Evolutionary conservation across 345 rosid genomes (phyloP), one percentile per base, ranked within the genome.

Genomic region (Populus pruinosa): DNA sequence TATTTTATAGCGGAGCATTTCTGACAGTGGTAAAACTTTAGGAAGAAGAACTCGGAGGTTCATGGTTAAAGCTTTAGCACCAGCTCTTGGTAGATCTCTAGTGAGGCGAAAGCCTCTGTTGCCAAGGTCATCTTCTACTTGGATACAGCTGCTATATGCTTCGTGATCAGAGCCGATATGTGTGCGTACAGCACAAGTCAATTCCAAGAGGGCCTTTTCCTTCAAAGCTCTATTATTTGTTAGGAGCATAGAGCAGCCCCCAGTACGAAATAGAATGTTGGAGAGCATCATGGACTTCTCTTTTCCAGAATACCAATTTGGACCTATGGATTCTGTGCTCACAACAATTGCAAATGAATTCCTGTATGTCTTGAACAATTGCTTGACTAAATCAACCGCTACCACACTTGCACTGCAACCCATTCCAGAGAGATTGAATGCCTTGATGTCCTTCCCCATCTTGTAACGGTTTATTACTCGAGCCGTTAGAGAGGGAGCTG

Each of bases 1-100:
- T 9, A 69, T 23, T n/a, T 5, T 2, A 33, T 70, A 49, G n/a
- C 71, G 80, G 65, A 78, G 53, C 12, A 70, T 10, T 70, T 91
- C 92, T 73, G 70, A 76, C 13, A 78, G 36, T 0, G 97, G 94
- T 13, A 91, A 74, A 33, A 93, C 83, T 83, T 71, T 66, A 20
- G 83, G 83, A 5, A 71, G n/a, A 7, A 83, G 35, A 1, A 18
- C 17, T 21, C 35, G 49, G 16, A 86, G 33, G 68, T 86, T 83
- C 13, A 31, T 44, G 41, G 74, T 44, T 11, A 86, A 67, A 35
- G 86, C 82, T 12, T 64, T 64, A 41, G 11, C 25, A 7, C 83
- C 88, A 2, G 77, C 79, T 21, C 76, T 76, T 20, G 75, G 23
- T 25, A 83, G 74, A 41, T 41, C 78, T 75, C 73, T 83, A 18